Evolutionary conservation across 192 early-diverging fungal genomes (phyloP), one percentile per base, ranked within the genome.

Genomic region (Powellomyces hirtus): DNA sequence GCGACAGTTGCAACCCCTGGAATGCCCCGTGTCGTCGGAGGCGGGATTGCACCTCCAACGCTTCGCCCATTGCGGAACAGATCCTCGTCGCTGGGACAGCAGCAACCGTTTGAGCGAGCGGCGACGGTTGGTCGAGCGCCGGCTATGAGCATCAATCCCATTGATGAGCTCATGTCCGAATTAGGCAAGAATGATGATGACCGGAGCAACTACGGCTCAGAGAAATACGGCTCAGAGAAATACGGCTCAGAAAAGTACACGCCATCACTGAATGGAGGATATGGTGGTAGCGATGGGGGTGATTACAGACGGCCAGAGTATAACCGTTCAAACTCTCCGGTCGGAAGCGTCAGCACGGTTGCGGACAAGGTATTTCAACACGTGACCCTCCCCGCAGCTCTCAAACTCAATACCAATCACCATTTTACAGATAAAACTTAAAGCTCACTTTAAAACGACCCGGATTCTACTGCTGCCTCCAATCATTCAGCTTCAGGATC

Each of bases 401-500:
- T n/a, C n/a, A n/a, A n/a, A n/a, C n/a, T n/a, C n/a, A n/a, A n/a
- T n/a, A n/a, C n/a, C n/a, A n/a, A n/a, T n/a, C n/a, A n/a, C 51
- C 51, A 20, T 26, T 24, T 53, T 53, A 8, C 53, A 80, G 68
- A 20, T 76, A 59, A 86, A 83, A 30, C 78, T 91, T 49, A 91
- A 92, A 67, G 80, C 81, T 51, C 87, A 91, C 70, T 86, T 79
- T 67, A 78, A 72, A 18, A 49, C 51, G 26, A 90, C 84, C 1
- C 77, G 88, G 7, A 83, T 89, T 26, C 66, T 92, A 5, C 45
- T 89, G 26, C 79, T 91, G 1, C 77, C 88, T 0, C 35, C 57
- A 11, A 72, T 71, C 22, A 77, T 88, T 22, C 66, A 70, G 2
- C 83, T 84, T 46, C 59, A 76, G 10, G 87, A 89, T 20, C 70